phyloP scores from a whole-genome alignment of 805 yeast species.

The Hanseniaspora meyeri region DNA sequence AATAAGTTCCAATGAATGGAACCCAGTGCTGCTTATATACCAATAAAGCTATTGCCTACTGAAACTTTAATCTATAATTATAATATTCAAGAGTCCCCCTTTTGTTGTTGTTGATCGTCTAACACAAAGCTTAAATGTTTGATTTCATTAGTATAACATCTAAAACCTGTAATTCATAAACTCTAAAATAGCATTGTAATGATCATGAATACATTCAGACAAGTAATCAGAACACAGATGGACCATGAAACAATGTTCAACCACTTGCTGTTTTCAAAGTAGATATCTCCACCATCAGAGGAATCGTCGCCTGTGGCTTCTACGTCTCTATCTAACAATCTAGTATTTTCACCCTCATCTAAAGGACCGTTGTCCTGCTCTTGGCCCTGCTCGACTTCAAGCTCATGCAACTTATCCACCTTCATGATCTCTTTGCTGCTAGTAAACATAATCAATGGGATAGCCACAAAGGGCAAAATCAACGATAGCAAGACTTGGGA shows the following conservation, averaged over 20 bases:
- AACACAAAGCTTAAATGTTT: too few relatives aligned
- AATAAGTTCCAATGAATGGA: too few relatives aligned
- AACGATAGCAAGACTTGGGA: conserved; percentile 75
- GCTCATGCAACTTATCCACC: conserved; percentile 25
- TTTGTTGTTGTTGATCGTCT: too few relatives aligned
- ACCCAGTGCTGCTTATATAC: too few relatives aligned
- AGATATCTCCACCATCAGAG: background rate
- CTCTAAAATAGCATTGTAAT: background rate
- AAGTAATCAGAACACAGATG: conserved; percentile 3
- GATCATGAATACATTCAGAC: conserved; percentile 6
- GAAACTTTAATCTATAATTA: too few relatives aligned
- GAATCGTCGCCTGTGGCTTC: too few relatives aligned
- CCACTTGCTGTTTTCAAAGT: conserved; percentile 4
- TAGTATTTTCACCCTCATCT: background rate
- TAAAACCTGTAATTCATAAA: too few relatives aligned
- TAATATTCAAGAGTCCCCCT: too few relatives aligned
- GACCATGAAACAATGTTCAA: conserved; percentile 4
- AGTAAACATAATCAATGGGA: conserved; percentile 77
- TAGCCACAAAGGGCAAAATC: conserved; percentile 74
- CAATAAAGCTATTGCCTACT: too few relatives aligned
- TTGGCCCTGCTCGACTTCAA: conserved; percentile 10
- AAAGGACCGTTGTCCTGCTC: background rate
- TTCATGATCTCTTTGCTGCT: conserved; percentile 55
- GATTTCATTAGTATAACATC: too few relatives aligned
- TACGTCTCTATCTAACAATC: background rate